phyloP scores from a whole-genome alignment of 2,329 filamentous ascomycete species.

The Cladophialophora immunda region DNA sequence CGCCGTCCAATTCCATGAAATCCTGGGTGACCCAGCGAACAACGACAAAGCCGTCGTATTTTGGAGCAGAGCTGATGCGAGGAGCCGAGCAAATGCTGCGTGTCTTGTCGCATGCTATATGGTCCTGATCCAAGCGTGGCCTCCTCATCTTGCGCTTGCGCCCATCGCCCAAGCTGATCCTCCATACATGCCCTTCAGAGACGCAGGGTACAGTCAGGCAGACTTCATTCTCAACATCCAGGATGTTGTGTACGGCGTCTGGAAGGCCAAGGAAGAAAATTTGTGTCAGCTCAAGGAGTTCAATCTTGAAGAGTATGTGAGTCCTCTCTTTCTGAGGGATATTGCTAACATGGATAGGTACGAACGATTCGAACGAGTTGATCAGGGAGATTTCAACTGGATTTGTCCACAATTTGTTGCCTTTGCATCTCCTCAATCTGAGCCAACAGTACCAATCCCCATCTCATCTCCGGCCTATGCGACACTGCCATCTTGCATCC shows the following conservation, averaged over 20 bases:
- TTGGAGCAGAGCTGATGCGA: constrained; percentile 90
- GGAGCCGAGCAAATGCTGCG: constrained; percentile 88
- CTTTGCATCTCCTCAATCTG: constrained; percentile 92
- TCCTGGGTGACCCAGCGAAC: constrained; percentile 89
- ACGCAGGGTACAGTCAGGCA: constrained; percentile 97
- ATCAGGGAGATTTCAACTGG: constrained; percentile 99
- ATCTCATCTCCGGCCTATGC: constrained; percentile 77
- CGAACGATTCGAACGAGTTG: constrained; percentile 92
- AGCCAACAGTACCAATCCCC: constrained; percentile 75
- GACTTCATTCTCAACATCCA: constrained; percentile 96
- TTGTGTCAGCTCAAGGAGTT: constrained; percentile 93
- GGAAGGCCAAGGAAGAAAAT: constrained; percentile 97
- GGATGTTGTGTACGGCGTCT: constrained; percentile 97
- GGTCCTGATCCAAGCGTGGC: constrained; percentile 98
- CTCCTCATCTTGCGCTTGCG: constrained; percentile 91
- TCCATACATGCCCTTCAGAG: constrained; percentile 97
- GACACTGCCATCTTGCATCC: constrained; percentile 77
- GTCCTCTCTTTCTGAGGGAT: not conserved
- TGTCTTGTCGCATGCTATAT: constrained; percentile 98
- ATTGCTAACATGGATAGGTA: constrained; percentile 62
- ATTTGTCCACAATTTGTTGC: constrained; percentile 93
- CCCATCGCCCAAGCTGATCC: constrained; percentile 97
- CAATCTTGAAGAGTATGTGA: constrained; percentile 81
- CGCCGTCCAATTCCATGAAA: constrained; percentile 93
- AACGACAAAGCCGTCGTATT: constrained; percentile 91